These are phyloP conservation scores for Globisporangium irregulare DNA, from an alignment of 352 stramenopile genomes.

Conservation along the genomic window DNA sequence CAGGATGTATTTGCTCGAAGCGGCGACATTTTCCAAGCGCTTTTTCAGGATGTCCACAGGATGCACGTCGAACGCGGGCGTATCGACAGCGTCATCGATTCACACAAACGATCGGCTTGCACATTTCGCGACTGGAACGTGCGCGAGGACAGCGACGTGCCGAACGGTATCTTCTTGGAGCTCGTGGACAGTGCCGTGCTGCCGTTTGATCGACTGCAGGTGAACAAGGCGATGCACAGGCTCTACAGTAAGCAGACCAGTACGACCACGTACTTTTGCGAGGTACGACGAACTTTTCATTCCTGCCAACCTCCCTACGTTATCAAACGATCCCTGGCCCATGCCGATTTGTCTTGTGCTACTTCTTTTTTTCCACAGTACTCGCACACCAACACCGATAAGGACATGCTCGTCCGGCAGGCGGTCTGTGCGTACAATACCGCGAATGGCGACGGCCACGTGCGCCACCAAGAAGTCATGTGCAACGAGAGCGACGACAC, in stretches of 20 bases:
- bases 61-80: not conserved
- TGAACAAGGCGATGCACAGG: not conserved
- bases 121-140: conserved; percentile 1
- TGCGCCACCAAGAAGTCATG: conserved; percentile 24
- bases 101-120: not conserved
- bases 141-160: not conserved
- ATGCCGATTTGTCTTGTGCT: too few species aligned
- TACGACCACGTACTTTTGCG: not conserved
- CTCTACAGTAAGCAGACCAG: conserved; percentile 1
- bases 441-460: conserved; percentile 22
- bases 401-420: conserved; percentile 4
- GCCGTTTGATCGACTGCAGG: conserved; percentile 21
- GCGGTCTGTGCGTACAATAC: conserved; percentile 16
- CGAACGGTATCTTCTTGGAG: conserved; percentile 26
- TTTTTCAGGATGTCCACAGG: not conserved
- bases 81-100: not conserved
- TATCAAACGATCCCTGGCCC: too few species aligned
- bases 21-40: not conserved
- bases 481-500: not conserved
- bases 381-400: not conserved
- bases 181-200: conserved; percentile 25
- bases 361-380: not conserved
- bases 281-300: not conserved
- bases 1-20: not conserved
- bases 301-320: too few species aligned